These are phyloP conservation scores for Oryza nivara DNA, from an alignment of 176 grass and related monocot genomes.

Conservation along the genomic window DNA sequence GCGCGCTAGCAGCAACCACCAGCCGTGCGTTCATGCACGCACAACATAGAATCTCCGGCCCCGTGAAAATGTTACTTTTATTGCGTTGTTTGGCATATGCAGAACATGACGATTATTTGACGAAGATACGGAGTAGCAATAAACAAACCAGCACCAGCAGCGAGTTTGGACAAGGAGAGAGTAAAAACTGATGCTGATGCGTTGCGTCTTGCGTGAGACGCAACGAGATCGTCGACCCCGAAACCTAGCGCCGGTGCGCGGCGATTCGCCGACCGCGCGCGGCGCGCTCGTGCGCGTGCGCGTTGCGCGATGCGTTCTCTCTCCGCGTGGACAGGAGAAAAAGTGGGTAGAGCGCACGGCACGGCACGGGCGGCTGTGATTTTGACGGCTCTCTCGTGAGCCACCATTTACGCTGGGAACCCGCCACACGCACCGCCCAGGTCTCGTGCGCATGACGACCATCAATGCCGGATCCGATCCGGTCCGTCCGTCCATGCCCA, in stretches of 20 bases:
- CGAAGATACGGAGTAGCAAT: neutral
- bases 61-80: no score
- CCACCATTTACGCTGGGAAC: constrained; percentile 33
- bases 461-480: constrained; percentile 38
- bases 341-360: neutral
- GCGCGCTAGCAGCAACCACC: neutral
- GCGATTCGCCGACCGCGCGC: neutral
- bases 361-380: constrained; percentile 2
- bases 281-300: neutral
- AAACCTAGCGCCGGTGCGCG: neutral
- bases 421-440: constrained; percentile 8
- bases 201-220: neutral
- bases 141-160: neutral
- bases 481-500: neutral
- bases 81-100: neutral
- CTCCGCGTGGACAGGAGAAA: neutral
- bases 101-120: neutral
- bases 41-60: neutral
- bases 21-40: no score
- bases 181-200: neutral
- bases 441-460: constrained; percentile 34
- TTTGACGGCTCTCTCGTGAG: constrained; percentile 25
- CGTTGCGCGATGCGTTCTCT: neutral
- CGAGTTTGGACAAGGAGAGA: no score
- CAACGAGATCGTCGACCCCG: neutral